Evolutionary conservation across 768 basidiomycete species (phyloP), one percentile per base, ranked within the genome.

Genomic region (Dictyophora rubrovolvata): DNA sequence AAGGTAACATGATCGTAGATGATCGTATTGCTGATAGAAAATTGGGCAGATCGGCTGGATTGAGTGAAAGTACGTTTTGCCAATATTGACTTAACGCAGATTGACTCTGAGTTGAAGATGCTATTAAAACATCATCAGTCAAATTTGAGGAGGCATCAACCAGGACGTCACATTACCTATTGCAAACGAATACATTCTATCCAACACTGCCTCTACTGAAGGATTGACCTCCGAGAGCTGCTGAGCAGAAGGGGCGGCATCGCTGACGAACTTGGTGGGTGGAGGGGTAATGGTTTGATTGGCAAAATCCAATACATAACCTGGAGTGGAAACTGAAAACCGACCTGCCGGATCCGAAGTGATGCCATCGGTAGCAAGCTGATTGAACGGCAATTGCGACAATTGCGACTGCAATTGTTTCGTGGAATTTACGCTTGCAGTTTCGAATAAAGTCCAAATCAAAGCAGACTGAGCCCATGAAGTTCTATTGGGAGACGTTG

Each of bases 141-240:
- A 20, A 33, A 35, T 49, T 16, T 48, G 20, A 48, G 21, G 50
- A 23, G 36, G 37, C 23, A 18, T 21, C 23, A n/a, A 9, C 49
- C 11, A 1, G 46, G 16, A 48, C 20, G 11, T 2, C 47, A 7
- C 79, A 59, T 5, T 66, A 85, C 85, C 84, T 59, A 71, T 69
- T 18, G 85, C 81, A 71, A 73, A 81, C 17, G 74, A 75, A 66
- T 83, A 84, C 77, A 85, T 81, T 48, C 77, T 73, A 66, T 86
- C 78, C 59, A 86, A 66, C 5, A 76, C 70, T 20, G 68, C 60
- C 46, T 65, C 68, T 21, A 77, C 75, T 22, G 62, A 68, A 12
- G 67, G 63, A 48, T 74, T 71, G 34, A 83, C 72, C 62, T 73
- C 65, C 0, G 72, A 67, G 33, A 78, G 69, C 66, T 86, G 82